phyloP scores from a whole-genome alignment of 495 filamentous ascomycete species.

The Tuber indicum region DNA sequence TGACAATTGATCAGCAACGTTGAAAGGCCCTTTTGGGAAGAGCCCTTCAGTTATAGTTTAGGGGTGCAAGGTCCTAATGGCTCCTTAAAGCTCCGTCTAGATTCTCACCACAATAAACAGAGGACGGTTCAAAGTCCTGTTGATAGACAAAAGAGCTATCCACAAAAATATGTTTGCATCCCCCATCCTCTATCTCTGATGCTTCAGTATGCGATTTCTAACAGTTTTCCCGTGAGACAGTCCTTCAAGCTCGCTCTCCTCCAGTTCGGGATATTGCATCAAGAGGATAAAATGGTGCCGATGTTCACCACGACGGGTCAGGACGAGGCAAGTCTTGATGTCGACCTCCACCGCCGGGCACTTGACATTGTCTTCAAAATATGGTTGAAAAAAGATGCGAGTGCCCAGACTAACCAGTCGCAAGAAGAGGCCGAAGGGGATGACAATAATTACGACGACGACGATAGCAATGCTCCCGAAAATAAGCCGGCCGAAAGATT shows the following conservation, averaged over 20 bases:
- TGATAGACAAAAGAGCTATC: slow-evolving; percentile 23
- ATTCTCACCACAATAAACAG: neutral
- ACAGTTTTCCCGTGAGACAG: slow-evolving; percentile 22
- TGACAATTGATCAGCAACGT: neutral
- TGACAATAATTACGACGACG: neutral
- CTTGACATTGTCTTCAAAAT: slow-evolving; percentile 42
- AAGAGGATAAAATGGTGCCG: slow-evolving; percentile 47
- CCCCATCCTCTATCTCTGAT: slow-evolving; percentile 5
- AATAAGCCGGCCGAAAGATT: slow-evolving; percentile 15
- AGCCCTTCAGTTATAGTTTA: slow-evolving; percentile 8
- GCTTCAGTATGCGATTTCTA: neutral
- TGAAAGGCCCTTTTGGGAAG: slow-evolving; percentile 35
- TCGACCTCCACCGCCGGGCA: slow-evolving; percentile 42
- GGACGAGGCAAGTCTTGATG: slow-evolving; percentile 36
- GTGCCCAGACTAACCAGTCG: neutral
- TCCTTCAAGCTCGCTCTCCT: slow-evolving; percentile 43
- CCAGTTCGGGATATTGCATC: slow-evolving; percentile 53
- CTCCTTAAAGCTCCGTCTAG: neutral
- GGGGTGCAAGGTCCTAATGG: slow-evolving; percentile 6
- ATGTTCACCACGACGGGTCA: slow-evolving; percentile 44
- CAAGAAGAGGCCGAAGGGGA: neutral
- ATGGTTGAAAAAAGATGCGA: slow-evolving; percentile 10
- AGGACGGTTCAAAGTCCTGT: slow-evolving; percentile 15
- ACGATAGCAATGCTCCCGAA: neutral
- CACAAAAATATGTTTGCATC: slow-evolving; percentile 30